Percentiles rank a stretch among this genome's conserved stretches.
phyloP scores from a whole-genome alignment of 2,329 filamentous ascomycete species.

The Neocatenulostroma microsporum region DNA sequence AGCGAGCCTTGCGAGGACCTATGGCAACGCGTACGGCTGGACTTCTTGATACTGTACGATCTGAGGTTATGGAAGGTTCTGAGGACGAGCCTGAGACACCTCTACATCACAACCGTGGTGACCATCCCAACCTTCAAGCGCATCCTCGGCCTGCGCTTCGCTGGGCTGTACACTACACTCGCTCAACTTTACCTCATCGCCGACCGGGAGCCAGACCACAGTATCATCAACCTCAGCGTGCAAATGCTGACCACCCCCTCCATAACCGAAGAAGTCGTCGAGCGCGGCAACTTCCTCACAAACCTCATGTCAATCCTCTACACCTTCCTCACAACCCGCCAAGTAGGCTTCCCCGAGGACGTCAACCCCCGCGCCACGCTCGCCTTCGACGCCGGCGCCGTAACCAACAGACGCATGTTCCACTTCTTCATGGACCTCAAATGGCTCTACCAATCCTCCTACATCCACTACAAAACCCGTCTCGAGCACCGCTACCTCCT shows the following conservation, averaged over 20 bases:
- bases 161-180: slow-evolving; percentile 85
- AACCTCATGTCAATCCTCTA: slow-evolving; percentile 94
- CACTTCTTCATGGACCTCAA: slow-evolving; percentile 95
- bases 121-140: slow-evolving; percentile 95
- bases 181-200: slow-evolving; percentile 94
- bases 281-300: slow-evolving; percentile 90
- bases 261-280: slow-evolving; percentile 91
- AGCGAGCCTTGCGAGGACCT: slow-evolving; percentile 71
- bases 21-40: slow-evolving; percentile 78
- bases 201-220: slow-evolving; percentile 93
- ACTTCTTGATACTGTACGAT: slow-evolving; percentile 93
- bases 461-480: slow-evolving; percentile 78
- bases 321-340: slow-evolving; percentile 90
- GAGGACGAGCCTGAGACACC: slow-evolving; percentile 77
- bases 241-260: slow-evolving; percentile 96
- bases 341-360: slow-evolving; percentile 89
- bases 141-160: slow-evolving; percentile 84
- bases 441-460: slow-evolving; percentile 79
- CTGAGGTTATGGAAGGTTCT: slow-evolving; percentile 94
- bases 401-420: slow-evolving; percentile 91
- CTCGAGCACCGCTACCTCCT: slow-evolving; percentile 78
- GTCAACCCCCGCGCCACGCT: slow-evolving; percentile 79
- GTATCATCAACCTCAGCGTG: slow-evolving; percentile 93
- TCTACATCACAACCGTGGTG: slow-evolving; percentile 95
- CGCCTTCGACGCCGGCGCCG: slow-evolving; percentile 87